These are phyloP conservation scores for Nicotiana obtusifolia DNA, from an alignment of 257 asterid genomes.

Conservation along the genomic window DNA sequence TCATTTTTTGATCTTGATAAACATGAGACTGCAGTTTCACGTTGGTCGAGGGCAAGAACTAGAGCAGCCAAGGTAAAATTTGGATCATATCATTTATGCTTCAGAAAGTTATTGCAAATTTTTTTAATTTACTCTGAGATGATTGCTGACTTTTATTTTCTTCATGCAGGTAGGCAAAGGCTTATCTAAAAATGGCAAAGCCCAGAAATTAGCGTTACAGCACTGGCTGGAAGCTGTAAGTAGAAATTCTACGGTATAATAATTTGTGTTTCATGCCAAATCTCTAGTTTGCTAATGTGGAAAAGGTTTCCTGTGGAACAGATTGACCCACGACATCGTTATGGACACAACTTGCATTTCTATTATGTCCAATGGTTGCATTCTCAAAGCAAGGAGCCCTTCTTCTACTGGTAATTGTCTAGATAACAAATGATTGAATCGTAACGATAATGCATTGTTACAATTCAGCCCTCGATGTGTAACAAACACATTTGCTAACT, in stretches of 20 bases:
- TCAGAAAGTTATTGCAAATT: background rate
- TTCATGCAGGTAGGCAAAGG: constrained; percentile 81
- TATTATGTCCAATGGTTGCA: constrained; percentile 74
- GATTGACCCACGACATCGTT: constrained; percentile 97
- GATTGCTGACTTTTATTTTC: background rate
- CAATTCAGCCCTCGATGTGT: no score
- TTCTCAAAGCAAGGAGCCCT: constrained; percentile 89
- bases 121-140: background rate
- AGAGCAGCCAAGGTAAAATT: constrained; percentile 82
- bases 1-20: constrained; percentile 83
- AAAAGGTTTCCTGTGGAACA: constrained; percentile 17
- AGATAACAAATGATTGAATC: background rate
- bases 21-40: constrained; percentile 82
- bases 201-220: constrained; percentile 86
- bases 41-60: constrained; percentile 93
- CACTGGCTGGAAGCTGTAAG: constrained; percentile 99
- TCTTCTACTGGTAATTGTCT: constrained; percentile 77
- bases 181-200: constrained; percentile 72
- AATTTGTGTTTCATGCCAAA: background rate
- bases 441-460: background rate
- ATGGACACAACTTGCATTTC: constrained; percentile 91
- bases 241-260: constrained; percentile 1
- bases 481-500: constrained; percentile 8
- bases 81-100: constrained; percentile 8
- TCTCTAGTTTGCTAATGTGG: constrained; percentile 20